Conservation (phyloP, 345 rosid genomes). For the Syzygium grande region DNA sequence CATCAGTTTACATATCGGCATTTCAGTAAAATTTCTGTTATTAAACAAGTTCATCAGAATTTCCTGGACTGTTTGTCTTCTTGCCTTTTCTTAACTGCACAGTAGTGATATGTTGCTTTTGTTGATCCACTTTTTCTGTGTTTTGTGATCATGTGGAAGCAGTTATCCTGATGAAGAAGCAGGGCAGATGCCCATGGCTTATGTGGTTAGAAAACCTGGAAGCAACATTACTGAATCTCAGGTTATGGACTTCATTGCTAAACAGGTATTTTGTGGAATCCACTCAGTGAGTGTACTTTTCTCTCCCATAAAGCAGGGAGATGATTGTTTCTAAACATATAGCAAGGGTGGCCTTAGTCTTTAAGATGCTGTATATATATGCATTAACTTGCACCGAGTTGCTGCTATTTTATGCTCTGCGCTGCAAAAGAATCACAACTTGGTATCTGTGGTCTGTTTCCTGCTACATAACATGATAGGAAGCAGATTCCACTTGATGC, state of each 20-base stretch:
- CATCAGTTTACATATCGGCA: not conserved
- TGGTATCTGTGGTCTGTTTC: not conserved
- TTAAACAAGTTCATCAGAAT: not conserved
- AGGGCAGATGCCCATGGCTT: conserved; percentile 97
- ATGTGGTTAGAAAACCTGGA: conserved; percentile 77
- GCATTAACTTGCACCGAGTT: not conserved
- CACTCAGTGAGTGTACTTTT: not conserved
- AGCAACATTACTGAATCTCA: conserved; percentile 46
- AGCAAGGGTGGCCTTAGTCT: not conserved
- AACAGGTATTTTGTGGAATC: conserved; percentile 40
- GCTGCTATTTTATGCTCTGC: not conserved
- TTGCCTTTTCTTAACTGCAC: not conserved
- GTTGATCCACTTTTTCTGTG: not conserved
- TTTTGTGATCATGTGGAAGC: not conserved
- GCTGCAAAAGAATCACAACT: not conserved
- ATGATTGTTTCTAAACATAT: not conserved
- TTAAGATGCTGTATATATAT: not conserved
- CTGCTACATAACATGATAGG: not conserved
- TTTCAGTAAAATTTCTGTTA: not conserved
- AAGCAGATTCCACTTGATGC: not conserved
- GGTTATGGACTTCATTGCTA: conserved; percentile 60
- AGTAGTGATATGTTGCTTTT: not conserved
- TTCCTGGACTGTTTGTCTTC: not conserved
- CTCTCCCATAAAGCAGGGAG: not conserved
- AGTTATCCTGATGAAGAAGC: conserved; percentile 96